phyloP scores from a whole-genome alignment of 2,329 filamentous ascomycete species.

The Ascochyta viciae-villosae region DNA sequence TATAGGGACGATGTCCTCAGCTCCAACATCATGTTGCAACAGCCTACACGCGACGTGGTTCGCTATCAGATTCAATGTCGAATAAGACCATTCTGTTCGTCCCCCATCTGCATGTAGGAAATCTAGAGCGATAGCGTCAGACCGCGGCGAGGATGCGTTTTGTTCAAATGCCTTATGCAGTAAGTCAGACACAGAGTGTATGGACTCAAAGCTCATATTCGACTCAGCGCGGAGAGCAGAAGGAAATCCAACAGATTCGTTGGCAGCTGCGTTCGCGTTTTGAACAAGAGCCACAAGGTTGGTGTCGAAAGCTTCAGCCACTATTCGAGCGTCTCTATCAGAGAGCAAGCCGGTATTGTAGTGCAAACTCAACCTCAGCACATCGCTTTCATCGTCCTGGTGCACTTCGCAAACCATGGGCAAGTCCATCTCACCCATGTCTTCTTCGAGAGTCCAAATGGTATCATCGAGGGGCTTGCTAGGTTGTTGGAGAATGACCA shows the following conservation, averaged over 20 bases:
- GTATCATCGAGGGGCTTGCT: slow-evolving; percentile 52
- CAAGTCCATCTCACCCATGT: slow-evolving; percentile 71
- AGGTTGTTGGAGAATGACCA: slow-evolving; percentile 79
- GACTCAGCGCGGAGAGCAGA: slow-evolving; percentile 30
- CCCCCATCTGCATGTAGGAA: slow-evolving; percentile 44
- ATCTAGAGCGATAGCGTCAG: slow-evolving; percentile 46
- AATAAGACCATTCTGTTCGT: slow-evolving; percentile 45
- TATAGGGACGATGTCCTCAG: slow-evolving; percentile 47
- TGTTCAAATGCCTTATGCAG: slow-evolving; percentile 51
- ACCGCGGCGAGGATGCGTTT: slow-evolving; percentile 35
- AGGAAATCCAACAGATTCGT: slow-evolving; percentile 34
- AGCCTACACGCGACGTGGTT: slow-evolving; percentile 45
- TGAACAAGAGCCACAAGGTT: slow-evolving; percentile 35
- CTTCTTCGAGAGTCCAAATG: slow-evolving; percentile 60
- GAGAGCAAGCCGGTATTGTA: slow-evolving; percentile 49
- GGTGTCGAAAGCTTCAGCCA: slow-evolving; percentile 40
- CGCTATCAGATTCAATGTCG: slow-evolving; percentile 37
- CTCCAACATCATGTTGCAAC: slow-evolving; percentile 25
- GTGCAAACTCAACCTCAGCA: slow-evolving; percentile 67
- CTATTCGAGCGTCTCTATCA: slow-evolving; percentile 33
- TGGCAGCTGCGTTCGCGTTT: slow-evolving; percentile 27
- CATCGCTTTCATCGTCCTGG: slow-evolving; percentile 62
- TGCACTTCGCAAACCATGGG: slow-evolving; percentile 79
- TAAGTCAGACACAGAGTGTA: slow-evolving; percentile 22
- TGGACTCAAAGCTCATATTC: slow-evolving; percentile 27